Conservation (phyloP, 805 yeast species). For the Hanseniaspora lachancei region DNA sequence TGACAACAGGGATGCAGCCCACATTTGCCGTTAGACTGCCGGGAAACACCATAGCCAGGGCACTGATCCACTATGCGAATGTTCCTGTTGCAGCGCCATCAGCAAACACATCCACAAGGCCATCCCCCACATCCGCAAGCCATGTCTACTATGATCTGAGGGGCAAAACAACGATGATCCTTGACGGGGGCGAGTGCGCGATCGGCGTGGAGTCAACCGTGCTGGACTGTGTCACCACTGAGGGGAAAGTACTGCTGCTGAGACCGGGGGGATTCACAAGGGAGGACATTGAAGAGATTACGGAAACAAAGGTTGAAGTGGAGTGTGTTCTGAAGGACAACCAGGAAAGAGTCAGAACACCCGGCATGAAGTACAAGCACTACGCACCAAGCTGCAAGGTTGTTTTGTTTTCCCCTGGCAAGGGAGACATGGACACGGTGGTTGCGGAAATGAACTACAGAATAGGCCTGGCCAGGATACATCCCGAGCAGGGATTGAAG, state of each 20-base stretch:
- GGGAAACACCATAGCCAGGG: conserved; percentile 74
- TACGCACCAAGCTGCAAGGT: conserved; percentile 87
- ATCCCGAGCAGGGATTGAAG: conserved; percentile 18
- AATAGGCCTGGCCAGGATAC: conserved; percentile 18
- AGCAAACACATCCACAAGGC: conserved; percentile 90
- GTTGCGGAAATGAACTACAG: not conserved
- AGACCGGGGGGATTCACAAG: conserved; percentile 90
- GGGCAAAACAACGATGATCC: conserved; percentile 65
- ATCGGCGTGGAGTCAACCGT: conserved; percentile 95
- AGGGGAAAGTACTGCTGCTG: conserved; percentile 57
- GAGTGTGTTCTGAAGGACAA: conserved; percentile 28
- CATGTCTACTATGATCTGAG: conserved; percentile 75
- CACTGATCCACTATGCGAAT: conserved; percentile 70
- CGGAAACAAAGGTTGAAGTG: conserved; percentile 36
- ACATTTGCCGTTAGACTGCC: conserved; percentile 93
- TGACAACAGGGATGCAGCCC: conserved; percentile 74
- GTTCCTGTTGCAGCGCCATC: conserved; percentile 95
- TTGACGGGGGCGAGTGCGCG: conserved; percentile 80
- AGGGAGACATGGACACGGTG: conserved; percentile 27
- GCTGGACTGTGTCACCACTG: conserved; percentile 70
- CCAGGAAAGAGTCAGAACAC: conserved; percentile 74
- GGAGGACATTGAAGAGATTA: conserved; percentile 43
- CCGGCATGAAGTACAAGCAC: conserved; percentile 96
- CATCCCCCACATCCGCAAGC: conserved; percentile 79
- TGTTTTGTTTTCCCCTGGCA: conserved; percentile 43